These are phyloP conservation scores for Aspergillus jensenii DNA, from an alignment of 2,329 filamentous ascomycete genomes.

Conservation along the genomic window DNA sequence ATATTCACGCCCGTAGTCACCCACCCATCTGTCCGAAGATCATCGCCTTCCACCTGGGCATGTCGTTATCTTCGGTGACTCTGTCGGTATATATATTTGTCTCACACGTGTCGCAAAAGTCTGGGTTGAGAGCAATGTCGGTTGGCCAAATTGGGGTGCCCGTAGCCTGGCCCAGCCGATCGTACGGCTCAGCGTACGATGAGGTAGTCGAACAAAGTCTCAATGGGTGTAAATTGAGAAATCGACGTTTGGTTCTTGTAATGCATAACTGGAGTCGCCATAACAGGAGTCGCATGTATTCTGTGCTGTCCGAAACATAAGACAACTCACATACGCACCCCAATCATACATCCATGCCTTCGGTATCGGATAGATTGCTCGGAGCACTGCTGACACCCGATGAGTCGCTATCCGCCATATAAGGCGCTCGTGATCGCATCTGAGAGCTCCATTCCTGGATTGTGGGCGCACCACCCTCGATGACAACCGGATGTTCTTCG, in stretches of 20 bases:
- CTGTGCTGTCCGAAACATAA: not conserved
- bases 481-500: slow-evolving; percentile 69
- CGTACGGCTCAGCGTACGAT: not conserved
- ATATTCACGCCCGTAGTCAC: not conserved
- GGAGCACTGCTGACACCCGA: slow-evolving; percentile 42
- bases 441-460: slow-evolving; percentile 63
- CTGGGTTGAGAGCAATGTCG: not conserved
- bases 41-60: not conserved
- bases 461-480: slow-evolving; percentile 74
- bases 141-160: not conserved
- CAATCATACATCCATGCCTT: slow-evolving; percentile 36
- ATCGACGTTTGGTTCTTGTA: not conserved
- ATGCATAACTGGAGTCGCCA: not conserved
- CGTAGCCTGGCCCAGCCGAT: not conserved
- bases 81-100: not conserved
- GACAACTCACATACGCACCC: not conserved
- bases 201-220: not conserved
- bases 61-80: not conserved
- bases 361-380: slow-evolving; percentile 39
- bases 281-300: not conserved
- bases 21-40: not conserved
- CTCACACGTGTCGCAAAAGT: not conserved
- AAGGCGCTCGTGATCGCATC: slow-evolving; percentile 31
- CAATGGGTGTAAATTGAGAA: not conserved
- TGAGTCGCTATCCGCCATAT: slow-evolving; percentile 32